These are phyloP conservation scores for Myxozyma geophila DNA, from an alignment of 805 yeast species.

Conservation along the genomic window DNA sequence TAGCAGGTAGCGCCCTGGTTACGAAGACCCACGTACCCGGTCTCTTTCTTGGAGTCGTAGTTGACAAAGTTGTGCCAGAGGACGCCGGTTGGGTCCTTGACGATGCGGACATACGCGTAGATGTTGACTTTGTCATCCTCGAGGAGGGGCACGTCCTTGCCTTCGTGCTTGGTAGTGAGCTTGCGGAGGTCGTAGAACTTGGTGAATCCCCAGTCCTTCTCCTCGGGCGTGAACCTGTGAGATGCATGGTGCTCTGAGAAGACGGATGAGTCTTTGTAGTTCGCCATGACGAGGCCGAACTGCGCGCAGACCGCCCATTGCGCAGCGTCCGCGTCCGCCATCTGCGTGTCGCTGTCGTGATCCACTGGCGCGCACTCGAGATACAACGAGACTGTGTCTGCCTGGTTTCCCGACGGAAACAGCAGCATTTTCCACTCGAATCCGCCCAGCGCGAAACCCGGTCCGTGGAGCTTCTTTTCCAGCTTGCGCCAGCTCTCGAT, in stretches of 20 bases:
- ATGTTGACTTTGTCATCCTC: conserved; percentile 65
- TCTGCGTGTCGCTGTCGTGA: conserved; percentile 40
- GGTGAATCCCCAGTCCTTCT: conserved; percentile 96
- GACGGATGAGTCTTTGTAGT: conserved; percentile 69
- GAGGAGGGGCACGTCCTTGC: conserved; percentile 50
- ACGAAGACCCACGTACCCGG: conserved; percentile 90
- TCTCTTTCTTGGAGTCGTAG: conserved; percentile 81
- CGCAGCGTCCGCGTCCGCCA: conserved; percentile 38
- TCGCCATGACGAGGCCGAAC: conserved; percentile 82
- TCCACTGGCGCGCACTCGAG: conserved; percentile 65
- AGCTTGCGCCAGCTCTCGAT: conserved; percentile 48
- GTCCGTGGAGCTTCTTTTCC: conserved; percentile 44
- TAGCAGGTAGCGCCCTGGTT: conserved; percentile 99
- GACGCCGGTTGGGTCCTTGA: conserved; percentile 91
- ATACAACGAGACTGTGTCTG: conserved; percentile 69
- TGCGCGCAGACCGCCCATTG: conserved; percentile 92
- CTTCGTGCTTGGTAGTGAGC: conserved; percentile 43
- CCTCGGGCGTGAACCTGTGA: conserved; percentile 75
- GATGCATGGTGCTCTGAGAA: conserved; percentile 66
- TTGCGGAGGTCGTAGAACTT: conserved; percentile 65
- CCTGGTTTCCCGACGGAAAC: conserved; percentile 63
- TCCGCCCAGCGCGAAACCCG: conserved; percentile 42
- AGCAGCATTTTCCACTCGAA: conserved; percentile 59
- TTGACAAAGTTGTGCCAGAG: conserved; percentile 87
- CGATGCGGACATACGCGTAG: conserved; percentile 73